Percentiles rank a stretch among this genome's conserved stretches.
These are phyloP conservation scores for Actinomortierella wolfii DNA, from an alignment of 371 early-diverging fungal species.

Conservation along the genomic window DNA sequence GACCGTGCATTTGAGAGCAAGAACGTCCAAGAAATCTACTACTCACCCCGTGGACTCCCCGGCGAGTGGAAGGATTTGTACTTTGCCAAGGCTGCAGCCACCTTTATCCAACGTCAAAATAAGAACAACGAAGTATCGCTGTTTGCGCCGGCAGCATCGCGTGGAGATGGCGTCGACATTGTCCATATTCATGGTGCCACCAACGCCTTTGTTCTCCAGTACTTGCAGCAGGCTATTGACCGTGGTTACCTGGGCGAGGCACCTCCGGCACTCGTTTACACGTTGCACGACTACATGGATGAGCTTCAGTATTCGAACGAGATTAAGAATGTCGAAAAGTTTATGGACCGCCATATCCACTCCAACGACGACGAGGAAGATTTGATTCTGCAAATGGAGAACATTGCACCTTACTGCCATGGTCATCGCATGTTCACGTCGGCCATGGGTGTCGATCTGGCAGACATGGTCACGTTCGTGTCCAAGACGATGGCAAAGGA, in stretches of 20 bases:
- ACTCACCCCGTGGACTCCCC: conserved; percentile 54
- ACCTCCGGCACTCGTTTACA: conserved; percentile 66
- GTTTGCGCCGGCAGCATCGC: conserved; percentile 53
- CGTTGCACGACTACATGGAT: conserved; percentile 67
- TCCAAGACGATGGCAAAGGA: conserved; percentile 63
- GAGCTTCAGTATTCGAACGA: conserved; percentile 64
- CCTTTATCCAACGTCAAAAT: conserved; percentile 57
- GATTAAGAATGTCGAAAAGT: conserved; percentile 55
- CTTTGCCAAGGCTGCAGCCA: conserved; percentile 63
- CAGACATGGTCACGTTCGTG: conserved; percentile 64
- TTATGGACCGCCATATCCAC: conserved; percentile 44
- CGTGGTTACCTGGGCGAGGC: conserved; percentile 43
- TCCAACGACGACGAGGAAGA: conserved; percentile 38
- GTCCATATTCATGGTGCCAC: conserved; percentile 71
- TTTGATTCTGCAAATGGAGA: conserved; percentile 40
- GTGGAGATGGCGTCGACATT: conserved; percentile 49
- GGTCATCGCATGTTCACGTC: conserved; percentile 61
- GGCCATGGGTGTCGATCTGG: conserved; percentile 60
- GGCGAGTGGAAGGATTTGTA: conserved; percentile 70
- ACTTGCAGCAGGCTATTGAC: conserved; percentile 45
- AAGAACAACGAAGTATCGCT: conserved; percentile 57
- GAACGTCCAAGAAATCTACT: conserved; percentile 55
- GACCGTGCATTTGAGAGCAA: conserved; percentile 54
- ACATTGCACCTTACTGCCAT: conserved; percentile 50
- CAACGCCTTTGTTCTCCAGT: conserved; percentile 62